Percentiles rank a stretch among this genome's conserved stretches.
phyloP scores from a whole-genome alignment of 805 yeast genomes.

The Lipomyces japonicus region DNA sequence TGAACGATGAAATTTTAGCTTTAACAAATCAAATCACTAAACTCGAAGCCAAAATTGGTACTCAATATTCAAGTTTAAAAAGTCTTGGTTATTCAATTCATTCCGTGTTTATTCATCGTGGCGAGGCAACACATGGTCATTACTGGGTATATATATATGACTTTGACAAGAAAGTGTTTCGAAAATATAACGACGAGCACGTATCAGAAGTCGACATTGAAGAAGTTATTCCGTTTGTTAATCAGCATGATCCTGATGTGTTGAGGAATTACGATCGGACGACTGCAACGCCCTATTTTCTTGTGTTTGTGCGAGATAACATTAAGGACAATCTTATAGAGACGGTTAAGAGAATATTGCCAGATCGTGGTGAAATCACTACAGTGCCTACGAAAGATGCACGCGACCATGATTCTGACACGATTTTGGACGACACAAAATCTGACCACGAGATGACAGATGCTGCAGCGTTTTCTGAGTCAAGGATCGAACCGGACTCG shows the following conservation, averaged over 20 bases:
- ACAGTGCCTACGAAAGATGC: no score
- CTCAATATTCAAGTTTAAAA: constrained; percentile 60
- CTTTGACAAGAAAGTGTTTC: constrained; percentile 58
- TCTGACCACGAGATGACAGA: no score
- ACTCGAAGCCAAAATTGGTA: constrained; percentile 49
- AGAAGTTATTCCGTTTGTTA: constrained; percentile 52
- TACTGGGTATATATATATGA: constrained; percentile 94
- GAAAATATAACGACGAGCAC: constrained; percentile 92
- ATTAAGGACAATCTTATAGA: constrained; percentile 11
- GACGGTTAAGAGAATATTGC: constrained; percentile 18
- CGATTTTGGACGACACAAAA: no score
- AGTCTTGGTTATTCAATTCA: constrained; percentile 74
- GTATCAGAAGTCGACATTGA: constrained; percentile 70
- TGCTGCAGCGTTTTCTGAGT: no score
- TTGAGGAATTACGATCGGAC: constrained; percentile 44
- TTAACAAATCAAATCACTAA: constrained; percentile 44
- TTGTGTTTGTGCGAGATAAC: constrained; percentile 74
- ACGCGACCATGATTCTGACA: no score
- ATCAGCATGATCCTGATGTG: constrained; percentile 34
- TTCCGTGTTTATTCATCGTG: constrained; percentile 91
- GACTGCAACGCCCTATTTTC: constrained; percentile 89
- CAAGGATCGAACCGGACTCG: no score
- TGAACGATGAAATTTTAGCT: constrained; percentile 30
- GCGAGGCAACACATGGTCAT: constrained; percentile 94
- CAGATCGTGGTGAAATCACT: no score